phyloP scores from a whole-genome alignment of 306 rosid species.

The Vigna reflexopilosa region DNA sequence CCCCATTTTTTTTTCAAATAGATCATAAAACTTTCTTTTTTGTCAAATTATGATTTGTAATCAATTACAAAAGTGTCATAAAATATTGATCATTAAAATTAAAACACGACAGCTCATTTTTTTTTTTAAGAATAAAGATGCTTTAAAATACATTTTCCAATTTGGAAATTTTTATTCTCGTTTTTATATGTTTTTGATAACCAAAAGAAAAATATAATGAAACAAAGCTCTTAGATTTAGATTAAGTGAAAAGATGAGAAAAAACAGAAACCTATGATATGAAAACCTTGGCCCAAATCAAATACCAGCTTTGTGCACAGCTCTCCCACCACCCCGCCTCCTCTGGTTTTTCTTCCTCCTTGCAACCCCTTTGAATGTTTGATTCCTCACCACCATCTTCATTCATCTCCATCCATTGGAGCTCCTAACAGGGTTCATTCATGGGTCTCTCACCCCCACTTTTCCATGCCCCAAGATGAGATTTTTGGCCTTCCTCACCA shows the following conservation, averaged over 20 bases:
- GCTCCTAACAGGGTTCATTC: slow-evolving; percentile 26
- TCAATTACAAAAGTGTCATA: too few species aligned
- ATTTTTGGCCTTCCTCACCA: slow-evolving; percentile 15
- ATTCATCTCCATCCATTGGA: slow-evolving; percentile 18
- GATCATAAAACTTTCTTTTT: too few species aligned
- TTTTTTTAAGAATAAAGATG: too few species aligned
- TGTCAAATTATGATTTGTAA: too few species aligned
- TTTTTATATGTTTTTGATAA: too few species aligned
- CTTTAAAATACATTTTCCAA: too few species aligned
- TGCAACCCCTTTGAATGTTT: background rate
- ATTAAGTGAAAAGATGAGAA: background rate
- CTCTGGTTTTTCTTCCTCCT: background rate
- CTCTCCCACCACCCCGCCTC: background rate
- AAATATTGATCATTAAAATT: too few species aligned
- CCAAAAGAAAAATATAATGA: too few species aligned
- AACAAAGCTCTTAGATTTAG: too few species aligned
- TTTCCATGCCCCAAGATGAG: slow-evolving; percentile 48
- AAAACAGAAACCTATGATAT: background rate
- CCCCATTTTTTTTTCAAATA: too few species aligned
- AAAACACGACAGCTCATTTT: too few species aligned
- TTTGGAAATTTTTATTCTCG: too few species aligned
- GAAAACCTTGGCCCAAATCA: background rate
- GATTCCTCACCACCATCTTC: background rate
- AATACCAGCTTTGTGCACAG: background rate
- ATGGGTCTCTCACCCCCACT: slow-evolving; percentile 37